Evolutionary conservation across 768 basidiomycete species (phyloP).

Genomic region (Russula abietina): DNA sequence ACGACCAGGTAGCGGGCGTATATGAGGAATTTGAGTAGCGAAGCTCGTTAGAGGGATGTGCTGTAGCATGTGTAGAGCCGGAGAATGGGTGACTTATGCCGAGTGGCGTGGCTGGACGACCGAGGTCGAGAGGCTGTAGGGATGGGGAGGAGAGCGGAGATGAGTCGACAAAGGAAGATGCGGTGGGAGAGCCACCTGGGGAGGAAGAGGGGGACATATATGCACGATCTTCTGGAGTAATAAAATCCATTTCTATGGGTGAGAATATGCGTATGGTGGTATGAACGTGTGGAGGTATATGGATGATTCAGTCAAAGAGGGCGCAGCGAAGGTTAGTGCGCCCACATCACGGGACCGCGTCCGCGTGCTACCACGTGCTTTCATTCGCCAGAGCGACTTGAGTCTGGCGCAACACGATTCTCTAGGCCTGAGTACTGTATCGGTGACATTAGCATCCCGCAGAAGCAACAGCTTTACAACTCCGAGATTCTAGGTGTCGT

Average conservation of each 20-base stretch:
- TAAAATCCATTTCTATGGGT: conserved; percentile 6
- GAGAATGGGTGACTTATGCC: conserved; percentile 17
- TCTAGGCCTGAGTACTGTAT: too few relatives aligned
- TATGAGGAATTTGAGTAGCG: conserved; percentile 19
- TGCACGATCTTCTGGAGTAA: conserved; percentile 20
- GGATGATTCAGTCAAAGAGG: not conserved
- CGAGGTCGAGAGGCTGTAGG: conserved; percentile 15
- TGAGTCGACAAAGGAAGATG: conserved; percentile 14
- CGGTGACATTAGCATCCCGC: too few relatives aligned
- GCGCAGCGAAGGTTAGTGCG: not conserved
- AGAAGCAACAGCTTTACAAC: too few relatives aligned
- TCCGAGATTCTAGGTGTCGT: too few relatives aligned
- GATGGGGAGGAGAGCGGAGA: conserved; percentile 19
- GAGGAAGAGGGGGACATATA: conserved; percentile 23
- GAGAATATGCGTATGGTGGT: not conserved
- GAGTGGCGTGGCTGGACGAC: conserved; percentile 7
- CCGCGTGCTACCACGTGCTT: conserved; percentile 5
- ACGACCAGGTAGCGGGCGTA: conserved; percentile 12
- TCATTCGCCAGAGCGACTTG: too few relatives aligned
- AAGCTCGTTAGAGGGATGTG: conserved; percentile 20
- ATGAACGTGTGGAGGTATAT: not conserved
- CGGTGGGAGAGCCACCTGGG: conserved; percentile 13
- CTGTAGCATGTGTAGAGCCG: conserved; percentile 14
- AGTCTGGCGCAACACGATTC: too few relatives aligned
- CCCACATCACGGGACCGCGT: conserved; percentile 17